These are phyloP conservation scores for Aspergillus fructus DNA, from an alignment of 2,329 filamentous ascomycete genomes.

Conservation along the genomic window DNA sequence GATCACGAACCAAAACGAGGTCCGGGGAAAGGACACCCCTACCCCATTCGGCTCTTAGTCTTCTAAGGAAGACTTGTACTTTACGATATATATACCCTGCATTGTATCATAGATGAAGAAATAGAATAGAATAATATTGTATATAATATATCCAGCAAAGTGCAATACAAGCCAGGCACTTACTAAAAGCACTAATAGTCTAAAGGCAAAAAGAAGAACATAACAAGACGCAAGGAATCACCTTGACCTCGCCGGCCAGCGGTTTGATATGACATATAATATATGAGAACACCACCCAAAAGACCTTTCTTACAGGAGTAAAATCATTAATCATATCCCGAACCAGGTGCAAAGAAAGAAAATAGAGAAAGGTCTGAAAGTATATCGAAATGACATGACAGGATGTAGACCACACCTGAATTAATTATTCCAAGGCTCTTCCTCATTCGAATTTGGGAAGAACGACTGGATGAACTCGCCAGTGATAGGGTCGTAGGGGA, in stretches of 20 bases:
- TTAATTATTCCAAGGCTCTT: conserved; percentile 25
- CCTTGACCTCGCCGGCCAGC: background rate
- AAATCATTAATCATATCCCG: background rate
- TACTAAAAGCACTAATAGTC: background rate
- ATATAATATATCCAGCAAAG: background rate
- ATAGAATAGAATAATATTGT: background rate
- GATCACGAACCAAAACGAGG: background rate
- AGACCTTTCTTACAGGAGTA: background rate
- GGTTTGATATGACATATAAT: background rate
- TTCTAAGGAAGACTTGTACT: background rate
- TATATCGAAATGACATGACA: background rate
- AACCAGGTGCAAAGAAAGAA: background rate
- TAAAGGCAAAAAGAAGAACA: background rate
- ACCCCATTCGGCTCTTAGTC: background rate
- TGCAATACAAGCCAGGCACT: background rate
- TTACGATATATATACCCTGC: background rate
- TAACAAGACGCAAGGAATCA: background rate
- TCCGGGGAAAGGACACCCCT: background rate
- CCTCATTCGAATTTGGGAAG: conserved; percentile 31
- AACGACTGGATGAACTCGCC: conserved; percentile 42
- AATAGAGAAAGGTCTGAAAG: conserved; percentile 4
- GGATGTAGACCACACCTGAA: background rate
- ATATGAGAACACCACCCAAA: no score
- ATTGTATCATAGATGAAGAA: background rate
- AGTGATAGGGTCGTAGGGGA: conserved; percentile 41